Base-by-base conservation (phyloP, 495 filamentous ascomycete genomes). In the Talaromyces stipitatus region DNA sequence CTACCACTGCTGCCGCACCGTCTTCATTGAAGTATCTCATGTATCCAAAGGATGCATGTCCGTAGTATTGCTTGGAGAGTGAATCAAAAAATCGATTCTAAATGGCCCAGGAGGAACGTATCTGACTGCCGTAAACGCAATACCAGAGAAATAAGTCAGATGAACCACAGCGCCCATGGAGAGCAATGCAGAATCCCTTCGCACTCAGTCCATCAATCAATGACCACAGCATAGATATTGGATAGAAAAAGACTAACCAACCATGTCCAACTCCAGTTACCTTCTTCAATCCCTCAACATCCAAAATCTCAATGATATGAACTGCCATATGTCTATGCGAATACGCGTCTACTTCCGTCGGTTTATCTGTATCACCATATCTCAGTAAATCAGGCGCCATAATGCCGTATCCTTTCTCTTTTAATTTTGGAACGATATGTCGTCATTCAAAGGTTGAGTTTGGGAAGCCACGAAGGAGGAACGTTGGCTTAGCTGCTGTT, bases 311-410 rank as follows among this genome's bases (percentile, higher is more conserved):
- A 43, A 70, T 58, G n/a, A 78, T 61, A n/a, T 78, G 64, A 2
- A 41, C 62, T 6, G 65, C 54, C 68, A 77, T 75, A 2, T 23
- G 51, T 57, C 66, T 64, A 24, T 68, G 56, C 11, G 56, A 41
- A 57, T 79, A 81, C 2, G 57, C 54, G 8, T 59, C 57, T 11
- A 64, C 24, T 11, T 66, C 64, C 0, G 47, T 50, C 0, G 75
- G 76, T 57, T 72, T 72, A 51, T 70, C 66, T 0, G 77, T 73
- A 24, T 66, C 71, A 1, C 78, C 78, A 51, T 76, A 81, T n/a
- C 78, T 76, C 0, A 81, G 69, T 2, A 79, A 62, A 60, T 79
- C 78, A 0, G 76, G 78, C 8, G 65, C 75, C 0, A 81, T 33
- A 18, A 79, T 62, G 7, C 77, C 77, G 54, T 77, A 77, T 4